A percentile compares a stretch with the other conserved stretches of the same genome.
These are phyloP conservation scores for Epichloe amarillans DNA, from an alignment of 2,329 filamentous ascomycete genomes.

Conservation along the genomic window DNA sequence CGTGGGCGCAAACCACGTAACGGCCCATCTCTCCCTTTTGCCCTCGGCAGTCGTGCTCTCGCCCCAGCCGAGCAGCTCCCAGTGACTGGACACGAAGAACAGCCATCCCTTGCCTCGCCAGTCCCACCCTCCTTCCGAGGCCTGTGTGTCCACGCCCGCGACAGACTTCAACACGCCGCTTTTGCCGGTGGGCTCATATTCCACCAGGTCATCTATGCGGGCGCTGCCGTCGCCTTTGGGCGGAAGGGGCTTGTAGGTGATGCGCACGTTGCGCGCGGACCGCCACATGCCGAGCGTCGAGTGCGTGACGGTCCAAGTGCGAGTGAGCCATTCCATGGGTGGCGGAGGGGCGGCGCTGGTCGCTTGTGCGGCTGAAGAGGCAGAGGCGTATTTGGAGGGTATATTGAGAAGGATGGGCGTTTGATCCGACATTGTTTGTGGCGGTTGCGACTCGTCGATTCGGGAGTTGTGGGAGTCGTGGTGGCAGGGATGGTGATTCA, in stretches of 20 bases:
- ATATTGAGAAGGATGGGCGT: constrained; percentile 15
- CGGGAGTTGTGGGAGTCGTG: background rate
- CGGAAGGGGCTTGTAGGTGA: constrained; percentile 53
- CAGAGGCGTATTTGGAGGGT: constrained; percentile 36
- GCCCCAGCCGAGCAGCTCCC: constrained; percentile 72
- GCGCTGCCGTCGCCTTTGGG: constrained; percentile 22
- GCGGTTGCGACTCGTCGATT: background rate
- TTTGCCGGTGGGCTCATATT: constrained; percentile 45
- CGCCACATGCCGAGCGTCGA: constrained; percentile 73
- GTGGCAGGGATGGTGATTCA: background rate
- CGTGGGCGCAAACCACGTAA: constrained; percentile 76
- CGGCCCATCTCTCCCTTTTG: constrained; percentile 50
- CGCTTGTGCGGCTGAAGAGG: constrained; percentile 12
- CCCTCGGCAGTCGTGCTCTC: constrained; percentile 30
- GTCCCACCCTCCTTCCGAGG: constrained; percentile 38
- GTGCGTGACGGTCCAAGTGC: constrained; percentile 63
- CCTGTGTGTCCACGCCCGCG: constrained; percentile 47
- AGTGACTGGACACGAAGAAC: constrained; percentile 58
- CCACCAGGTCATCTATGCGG: constrained; percentile 58
- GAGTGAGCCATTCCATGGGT: constrained; percentile 43
- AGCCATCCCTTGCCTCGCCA: constrained; percentile 72
- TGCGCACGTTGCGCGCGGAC: constrained; percentile 63
- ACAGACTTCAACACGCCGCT: constrained; percentile 43
- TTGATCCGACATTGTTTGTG: constrained; percentile 8
- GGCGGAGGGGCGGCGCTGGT: constrained; percentile 26